Evolutionary conservation across 805 yeast species (phyloP).

Genomic region (Wickerhamiella cacticola): DNA sequence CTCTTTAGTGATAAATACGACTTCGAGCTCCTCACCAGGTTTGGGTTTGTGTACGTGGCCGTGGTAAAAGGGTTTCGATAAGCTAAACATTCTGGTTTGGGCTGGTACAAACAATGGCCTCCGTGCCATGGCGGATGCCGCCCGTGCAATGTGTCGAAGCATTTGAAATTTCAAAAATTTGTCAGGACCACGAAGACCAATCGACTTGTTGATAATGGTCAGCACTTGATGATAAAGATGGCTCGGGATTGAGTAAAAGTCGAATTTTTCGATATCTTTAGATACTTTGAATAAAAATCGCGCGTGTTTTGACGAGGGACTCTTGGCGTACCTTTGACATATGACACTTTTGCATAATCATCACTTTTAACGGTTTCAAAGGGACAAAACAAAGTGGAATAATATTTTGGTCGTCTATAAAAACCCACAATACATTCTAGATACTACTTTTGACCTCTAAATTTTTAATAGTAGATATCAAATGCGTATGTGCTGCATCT

Average conservation of each 20-base stretch:
- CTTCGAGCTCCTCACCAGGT: slow-evolving; percentile 81
- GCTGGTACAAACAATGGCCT: neutral
- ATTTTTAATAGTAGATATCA: neutral
- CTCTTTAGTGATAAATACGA: slow-evolving; percentile 85
- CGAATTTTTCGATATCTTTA: too few species aligned
- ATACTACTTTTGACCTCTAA: too few species aligned
- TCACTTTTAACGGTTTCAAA: too few species aligned
- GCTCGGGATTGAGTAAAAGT: too few species aligned
- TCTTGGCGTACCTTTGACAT: too few species aligned
- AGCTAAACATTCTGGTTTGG: neutral
- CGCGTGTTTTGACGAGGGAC: too few species aligned
- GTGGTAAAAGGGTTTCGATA: slow-evolving; percentile 32
- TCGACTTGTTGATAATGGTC: neutral
- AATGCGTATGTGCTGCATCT: neutral
- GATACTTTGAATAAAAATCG: too few species aligned
- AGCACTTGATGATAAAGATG: neutral
- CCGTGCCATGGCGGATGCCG: neutral
- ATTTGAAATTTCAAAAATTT: neutral
- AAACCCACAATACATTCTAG: too few species aligned
- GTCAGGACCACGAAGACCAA: neutral
- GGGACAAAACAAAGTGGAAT: too few species aligned
- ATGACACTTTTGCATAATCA: too few species aligned
- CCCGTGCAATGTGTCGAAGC: slow-evolving; percentile 1
- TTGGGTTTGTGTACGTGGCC: slow-evolving; percentile 86
- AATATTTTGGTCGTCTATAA: too few species aligned